Conservation (phyloP, 805 yeast species). For the Starmerella kuoi region DNA sequence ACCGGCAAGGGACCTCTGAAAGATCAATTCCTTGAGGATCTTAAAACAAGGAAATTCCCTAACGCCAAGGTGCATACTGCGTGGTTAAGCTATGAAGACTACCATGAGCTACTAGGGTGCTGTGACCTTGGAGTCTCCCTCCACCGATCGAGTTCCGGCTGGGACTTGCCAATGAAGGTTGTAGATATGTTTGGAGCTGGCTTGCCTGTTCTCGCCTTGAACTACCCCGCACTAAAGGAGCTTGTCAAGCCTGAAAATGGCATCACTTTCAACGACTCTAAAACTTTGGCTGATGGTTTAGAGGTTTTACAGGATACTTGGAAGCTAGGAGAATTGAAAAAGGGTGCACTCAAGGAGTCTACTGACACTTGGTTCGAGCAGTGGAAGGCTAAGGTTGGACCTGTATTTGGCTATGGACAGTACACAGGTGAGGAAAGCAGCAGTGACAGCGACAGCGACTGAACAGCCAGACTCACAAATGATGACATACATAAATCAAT, state of each 20-base stretch:
- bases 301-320: slow-evolving; percentile 26
- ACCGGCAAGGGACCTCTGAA: slow-evolving; percentile 93
- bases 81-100: slow-evolving; percentile 71
- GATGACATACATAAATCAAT: not conserved
- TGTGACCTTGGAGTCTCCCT: slow-evolving; percentile 85
- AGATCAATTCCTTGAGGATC: slow-evolving; percentile 37
- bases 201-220: slow-evolving; percentile 71
- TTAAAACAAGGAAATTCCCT: slow-evolving; percentile 34
- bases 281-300: slow-evolving; percentile 37
- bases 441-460: slow-evolving; percentile 17
- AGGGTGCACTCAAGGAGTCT: slow-evolving; percentile 69
- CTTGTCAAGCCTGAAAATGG: slow-evolving; percentile 71
- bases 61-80: slow-evolving; percentile 48
- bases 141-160: slow-evolving; percentile 84
- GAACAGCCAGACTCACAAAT: not conserved
- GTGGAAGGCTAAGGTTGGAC: slow-evolving; percentile 49
- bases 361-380: slow-evolving; percentile 57
- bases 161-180: slow-evolving; percentile 94
- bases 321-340: slow-evolving; percentile 34
- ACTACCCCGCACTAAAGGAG: slow-evolving; percentile 67
- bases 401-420: slow-evolving; percentile 30
- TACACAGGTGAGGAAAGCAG: slow-evolving; percentile 23
- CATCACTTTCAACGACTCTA: slow-evolving; percentile 35
- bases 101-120: slow-evolving; percentile 58
- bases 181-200: slow-evolving; percentile 95